Conservation (phyloP, 2,329 filamentous ascomycete species). For the Aspergillus hiratsukae region DNA sequence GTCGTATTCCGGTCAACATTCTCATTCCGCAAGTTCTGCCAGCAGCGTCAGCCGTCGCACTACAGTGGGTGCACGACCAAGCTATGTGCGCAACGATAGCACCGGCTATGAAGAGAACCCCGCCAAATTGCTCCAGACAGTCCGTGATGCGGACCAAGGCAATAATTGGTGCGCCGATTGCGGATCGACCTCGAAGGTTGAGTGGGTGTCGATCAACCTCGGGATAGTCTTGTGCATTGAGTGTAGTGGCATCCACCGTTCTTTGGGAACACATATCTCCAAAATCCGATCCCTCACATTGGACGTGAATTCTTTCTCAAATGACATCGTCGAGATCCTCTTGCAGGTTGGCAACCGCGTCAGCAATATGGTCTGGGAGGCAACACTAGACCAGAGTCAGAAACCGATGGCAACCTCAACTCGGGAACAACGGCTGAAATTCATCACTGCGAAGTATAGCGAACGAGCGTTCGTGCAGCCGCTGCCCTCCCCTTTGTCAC, state of each 20-base stretch:
- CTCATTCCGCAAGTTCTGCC: slow-evolving; percentile 38
- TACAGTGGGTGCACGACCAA: slow-evolving; percentile 84
- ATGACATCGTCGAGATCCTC: slow-evolving; percentile 92
- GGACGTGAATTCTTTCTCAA: slow-evolving; percentile 92
- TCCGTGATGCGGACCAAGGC: slow-evolving; percentile 85
- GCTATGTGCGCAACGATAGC: slow-evolving; percentile 63
- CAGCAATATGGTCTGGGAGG: slow-evolving; percentile 96
- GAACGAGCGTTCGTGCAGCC: slow-evolving; percentile 78
- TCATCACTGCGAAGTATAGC: slow-evolving; percentile 93
- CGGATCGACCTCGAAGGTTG: slow-evolving; percentile 83
- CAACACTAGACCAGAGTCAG: slow-evolving; percentile 65
- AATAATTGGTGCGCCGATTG: slow-evolving; percentile 96
- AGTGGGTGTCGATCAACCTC: slow-evolving; percentile 98
- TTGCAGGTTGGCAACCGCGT: slow-evolving; percentile 88
- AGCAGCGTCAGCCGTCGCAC: slow-evolving; percentile 73
- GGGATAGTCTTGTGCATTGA: slow-evolving; percentile 96
- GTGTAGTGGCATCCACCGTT: slow-evolving; percentile 95
- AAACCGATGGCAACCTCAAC: slow-evolving; percentile 76
- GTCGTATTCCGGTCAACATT: slow-evolving; percentile 52
- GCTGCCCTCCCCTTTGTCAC: slow-evolving; percentile 64
- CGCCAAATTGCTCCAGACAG: slow-evolving; percentile 77
- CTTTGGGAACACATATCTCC: slow-evolving; percentile 93
- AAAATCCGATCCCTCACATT: slow-evolving; percentile 93
- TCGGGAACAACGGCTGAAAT: slow-evolving; percentile 84
- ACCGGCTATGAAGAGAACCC: slow-evolving; percentile 76